A percentile compares a stretch with the other conserved stretches of the same genome.
phyloP scores from a whole-genome alignment of 2,329 filamentous ascomycete species.

The Dactylellina sp. region DNA sequence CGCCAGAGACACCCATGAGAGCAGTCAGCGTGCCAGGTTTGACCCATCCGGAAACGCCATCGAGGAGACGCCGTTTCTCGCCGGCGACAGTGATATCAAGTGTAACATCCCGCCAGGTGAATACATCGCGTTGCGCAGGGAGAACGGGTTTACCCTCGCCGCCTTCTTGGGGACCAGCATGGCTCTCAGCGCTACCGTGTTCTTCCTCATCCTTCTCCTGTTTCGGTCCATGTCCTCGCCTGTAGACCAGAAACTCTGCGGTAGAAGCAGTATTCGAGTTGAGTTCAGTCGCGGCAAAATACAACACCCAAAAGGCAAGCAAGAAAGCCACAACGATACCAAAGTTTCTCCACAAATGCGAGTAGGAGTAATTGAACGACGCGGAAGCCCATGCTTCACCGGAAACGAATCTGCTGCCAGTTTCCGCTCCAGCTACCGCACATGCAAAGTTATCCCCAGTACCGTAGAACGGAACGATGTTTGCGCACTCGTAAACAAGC shows the following conservation, averaged over 20 bases:
- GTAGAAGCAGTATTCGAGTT: conserved; percentile 74
- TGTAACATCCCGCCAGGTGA: conserved; percentile 59
- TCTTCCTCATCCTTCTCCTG: conserved; percentile 60
- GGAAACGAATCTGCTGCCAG: conserved; percentile 68
- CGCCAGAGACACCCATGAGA: conserved; percentile 60
- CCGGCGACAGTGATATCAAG: conserved; percentile 58
- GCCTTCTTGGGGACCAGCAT: conserved; percentile 17
- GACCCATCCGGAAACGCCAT: conserved; percentile 58
- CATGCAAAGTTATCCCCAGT: conserved; percentile 63
- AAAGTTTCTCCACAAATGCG: conserved; percentile 73
- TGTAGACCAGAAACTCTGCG: conserved; percentile 78
- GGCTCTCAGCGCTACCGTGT: conserved; percentile 3
- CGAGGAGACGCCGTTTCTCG: conserved; percentile 55
- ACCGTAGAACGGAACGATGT: conserved; percentile 69
- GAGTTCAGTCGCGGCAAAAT: conserved; percentile 66
- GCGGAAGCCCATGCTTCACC: conserved; percentile 71
- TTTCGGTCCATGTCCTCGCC: conserved; percentile 68
- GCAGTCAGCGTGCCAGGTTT: conserved; percentile 59
- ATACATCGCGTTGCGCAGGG: conserved; percentile 43
- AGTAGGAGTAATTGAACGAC: conserved; percentile 69
- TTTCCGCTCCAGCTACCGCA: conserved; percentile 70
- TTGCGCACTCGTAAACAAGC: conserved; percentile 70
- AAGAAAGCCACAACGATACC: conserved; percentile 69
- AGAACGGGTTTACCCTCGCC: conserved; percentile 33
- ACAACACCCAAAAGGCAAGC: conserved; percentile 66